Conservation (phyloP, 148 eudicot species). For the Camellia lanceoleosa region DNA sequence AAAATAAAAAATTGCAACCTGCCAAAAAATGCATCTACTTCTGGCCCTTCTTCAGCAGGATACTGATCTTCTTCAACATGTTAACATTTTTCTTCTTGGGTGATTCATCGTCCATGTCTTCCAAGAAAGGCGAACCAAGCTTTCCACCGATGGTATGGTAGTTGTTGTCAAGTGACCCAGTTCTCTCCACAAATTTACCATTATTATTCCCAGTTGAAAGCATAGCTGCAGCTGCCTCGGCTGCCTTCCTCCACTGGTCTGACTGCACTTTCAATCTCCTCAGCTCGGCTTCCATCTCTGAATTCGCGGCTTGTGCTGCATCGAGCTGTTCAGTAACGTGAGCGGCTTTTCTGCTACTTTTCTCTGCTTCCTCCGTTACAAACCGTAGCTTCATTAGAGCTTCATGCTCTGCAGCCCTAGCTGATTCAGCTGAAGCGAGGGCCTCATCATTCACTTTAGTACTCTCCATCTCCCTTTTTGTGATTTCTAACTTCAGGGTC, state of each 20-base stretch:
- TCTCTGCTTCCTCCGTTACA: constrained; percentile 71
- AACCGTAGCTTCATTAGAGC: constrained; percentile 59
- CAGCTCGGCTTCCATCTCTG: constrained; percentile 72
- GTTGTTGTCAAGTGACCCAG: constrained; percentile 54
- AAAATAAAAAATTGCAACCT: not conserved
- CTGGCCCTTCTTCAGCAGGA: constrained; percentile 70
- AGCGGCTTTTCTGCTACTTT: constrained; percentile 42
- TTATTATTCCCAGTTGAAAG: constrained; percentile 53
- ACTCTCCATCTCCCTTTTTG: constrained; percentile 38
- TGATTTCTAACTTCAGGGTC: constrained; percentile 48
- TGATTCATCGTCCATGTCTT: constrained; percentile 66
- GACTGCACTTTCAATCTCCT: constrained; percentile 78
- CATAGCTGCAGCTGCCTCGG: constrained; percentile 93
- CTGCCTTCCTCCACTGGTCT: constrained; percentile 92
- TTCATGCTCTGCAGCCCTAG: constrained; percentile 61
- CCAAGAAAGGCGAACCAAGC: constrained; percentile 62
- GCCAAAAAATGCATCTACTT: constrained; percentile 32
- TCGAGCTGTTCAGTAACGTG: constrained; percentile 62
- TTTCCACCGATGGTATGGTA: constrained; percentile 60
- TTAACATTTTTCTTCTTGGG: constrained; percentile 74
- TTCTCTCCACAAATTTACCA: constrained; percentile 57
- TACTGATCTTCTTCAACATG: constrained; percentile 77
- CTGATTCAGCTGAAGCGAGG: constrained; percentile 44
- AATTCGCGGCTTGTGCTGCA: constrained; percentile 57
- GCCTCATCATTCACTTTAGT: constrained; percentile 39